Conservation (phyloP, 345 rosid genomes). For the Triadica sebifera region DNA sequence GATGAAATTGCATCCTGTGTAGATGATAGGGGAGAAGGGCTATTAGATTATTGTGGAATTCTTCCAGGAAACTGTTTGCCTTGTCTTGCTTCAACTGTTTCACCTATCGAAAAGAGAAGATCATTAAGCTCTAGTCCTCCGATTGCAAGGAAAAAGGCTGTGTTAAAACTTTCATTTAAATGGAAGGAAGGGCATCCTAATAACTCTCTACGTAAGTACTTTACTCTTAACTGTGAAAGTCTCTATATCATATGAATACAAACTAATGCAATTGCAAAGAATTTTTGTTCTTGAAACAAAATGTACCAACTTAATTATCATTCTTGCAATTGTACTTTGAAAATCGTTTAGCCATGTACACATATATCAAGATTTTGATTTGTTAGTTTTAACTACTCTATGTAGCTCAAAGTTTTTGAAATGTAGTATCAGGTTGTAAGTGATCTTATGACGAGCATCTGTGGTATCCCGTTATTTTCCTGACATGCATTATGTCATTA, state of each 20-base stretch:
- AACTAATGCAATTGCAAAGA: not conserved
- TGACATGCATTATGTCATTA: not conserved
- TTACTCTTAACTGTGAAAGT: not conserved
- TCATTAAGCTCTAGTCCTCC: conserved; percentile 33
- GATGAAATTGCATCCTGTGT: conserved; percentile 48
- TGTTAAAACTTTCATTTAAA: conserved; percentile 29
- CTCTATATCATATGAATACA: not conserved
- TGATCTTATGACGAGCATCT: not conserved
- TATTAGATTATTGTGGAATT: conserved; percentile 34
- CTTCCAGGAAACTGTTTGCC: conserved; percentile 35
- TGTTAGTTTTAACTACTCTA: too few species aligned
- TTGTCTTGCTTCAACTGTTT: conserved; percentile 32
- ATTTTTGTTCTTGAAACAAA: too few species aligned
- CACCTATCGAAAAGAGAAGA: conserved; percentile 33
- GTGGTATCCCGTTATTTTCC: not conserved
- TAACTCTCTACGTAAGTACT: conserved; percentile 23
- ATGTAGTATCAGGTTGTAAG: not conserved
- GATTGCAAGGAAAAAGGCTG: conserved; percentile 29
- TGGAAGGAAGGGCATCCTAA: conserved; percentile 32
- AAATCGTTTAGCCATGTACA: too few species aligned
- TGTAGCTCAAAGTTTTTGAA: not conserved
- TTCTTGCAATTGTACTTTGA: not conserved
- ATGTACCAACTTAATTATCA: not conserved
- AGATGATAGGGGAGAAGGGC: conserved; percentile 30
- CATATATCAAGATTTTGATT: too few species aligned